phyloP scores from a whole-genome alignment of 371 early-diverging fungal species.

The Syncephalastrum racemosum region DNA sequence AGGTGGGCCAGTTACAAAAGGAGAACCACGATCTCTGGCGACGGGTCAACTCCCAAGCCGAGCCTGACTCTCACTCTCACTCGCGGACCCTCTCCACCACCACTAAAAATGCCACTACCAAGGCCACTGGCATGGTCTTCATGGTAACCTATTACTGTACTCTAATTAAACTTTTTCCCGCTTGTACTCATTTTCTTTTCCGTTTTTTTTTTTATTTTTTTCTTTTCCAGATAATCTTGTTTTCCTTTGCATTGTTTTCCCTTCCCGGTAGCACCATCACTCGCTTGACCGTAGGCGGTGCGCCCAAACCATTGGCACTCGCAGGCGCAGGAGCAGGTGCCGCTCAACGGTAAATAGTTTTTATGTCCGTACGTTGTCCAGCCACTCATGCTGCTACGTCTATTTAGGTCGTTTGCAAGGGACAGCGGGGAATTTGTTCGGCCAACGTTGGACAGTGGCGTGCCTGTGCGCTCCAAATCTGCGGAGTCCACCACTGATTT shows the following conservation, averaged over 20 bases:
- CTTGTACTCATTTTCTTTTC: slow-evolving; percentile 2
- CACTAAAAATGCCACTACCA: slow-evolving; percentile 32
- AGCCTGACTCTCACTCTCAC: slow-evolving; percentile 9
- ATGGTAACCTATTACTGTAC: slow-evolving; percentile 50
- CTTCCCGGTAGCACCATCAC: slow-evolving; percentile 46
- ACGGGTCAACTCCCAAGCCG: slow-evolving; percentile 32
- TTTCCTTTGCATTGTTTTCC: slow-evolving; percentile 63
- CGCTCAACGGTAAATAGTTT: background rate
- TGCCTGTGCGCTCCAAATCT: slow-evolving; percentile 1
- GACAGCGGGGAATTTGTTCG: background rate
- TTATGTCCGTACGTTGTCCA: background rate
- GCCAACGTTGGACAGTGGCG: slow-evolving; percentile 7
- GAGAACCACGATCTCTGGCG: slow-evolving; percentile 37
- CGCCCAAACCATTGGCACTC: slow-evolving; percentile 23
- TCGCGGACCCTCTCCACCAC: slow-evolving; percentile 4
- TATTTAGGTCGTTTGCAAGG: background rate
- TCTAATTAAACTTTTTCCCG: background rate
- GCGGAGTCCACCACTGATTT: slow-evolving; percentile 25
- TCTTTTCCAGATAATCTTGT: slow-evolving; percentile 52
- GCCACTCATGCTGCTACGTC: background rate
- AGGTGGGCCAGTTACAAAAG: slow-evolving; percentile 32
- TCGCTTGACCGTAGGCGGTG: slow-evolving; percentile 57
- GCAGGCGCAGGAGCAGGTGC: slow-evolving; percentile 12
- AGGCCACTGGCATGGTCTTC: slow-evolving; percentile 64
- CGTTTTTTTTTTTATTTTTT: slow-evolving; percentile 5